These are phyloP conservation scores for Aureobasidium sp. DNA, from an alignment of 2,329 filamentous ascomycete genomes.

Conservation along the genomic window DNA sequence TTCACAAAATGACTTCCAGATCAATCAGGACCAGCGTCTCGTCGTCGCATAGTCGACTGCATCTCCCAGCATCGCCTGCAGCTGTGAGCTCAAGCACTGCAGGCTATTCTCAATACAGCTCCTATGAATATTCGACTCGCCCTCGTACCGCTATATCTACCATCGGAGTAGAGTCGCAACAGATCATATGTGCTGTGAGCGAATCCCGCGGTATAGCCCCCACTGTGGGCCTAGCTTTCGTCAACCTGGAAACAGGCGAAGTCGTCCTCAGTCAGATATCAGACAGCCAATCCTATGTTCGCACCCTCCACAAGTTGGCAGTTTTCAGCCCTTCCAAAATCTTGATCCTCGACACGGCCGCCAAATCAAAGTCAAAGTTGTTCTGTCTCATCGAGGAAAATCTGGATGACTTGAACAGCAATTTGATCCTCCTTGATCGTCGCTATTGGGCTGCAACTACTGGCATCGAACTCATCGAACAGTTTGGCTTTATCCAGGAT, in stretches of 20 bases:
- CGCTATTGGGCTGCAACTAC: constrained; percentile 75
- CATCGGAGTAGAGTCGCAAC: constrained; percentile 53
- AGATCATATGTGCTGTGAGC: constrained; percentile 79
- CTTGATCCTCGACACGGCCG: constrained; percentile 66
- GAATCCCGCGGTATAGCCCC: constrained; percentile 84
- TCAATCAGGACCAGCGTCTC: not conserved
- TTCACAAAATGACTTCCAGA: not conserved
- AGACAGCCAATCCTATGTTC: constrained; percentile 86
- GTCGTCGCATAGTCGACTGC: not conserved
- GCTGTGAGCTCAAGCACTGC: not conserved
- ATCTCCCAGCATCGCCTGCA: not conserved
- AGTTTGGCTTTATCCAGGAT: constrained; percentile 73
- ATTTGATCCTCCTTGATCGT: constrained; percentile 61
- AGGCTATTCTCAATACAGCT: constrained; percentile 28
- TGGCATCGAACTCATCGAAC: constrained; percentile 70
- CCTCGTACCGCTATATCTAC: constrained; percentile 52
- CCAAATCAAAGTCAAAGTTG: constrained; percentile 65
- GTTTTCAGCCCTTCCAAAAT: constrained; percentile 75
- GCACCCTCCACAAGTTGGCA: constrained; percentile 77
- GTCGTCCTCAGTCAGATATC: constrained; percentile 83
- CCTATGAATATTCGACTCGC: constrained; percentile 35
- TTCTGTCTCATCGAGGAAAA: constrained; percentile 68
- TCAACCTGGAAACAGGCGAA: constrained; percentile 81
- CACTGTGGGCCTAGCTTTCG: constrained; percentile 75
- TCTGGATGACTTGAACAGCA: constrained; percentile 51